Evolutionary conservation across 805 yeast genomes (phyloP).

Genomic region (Schwanniomyces pseudopolymorphus): DNA sequence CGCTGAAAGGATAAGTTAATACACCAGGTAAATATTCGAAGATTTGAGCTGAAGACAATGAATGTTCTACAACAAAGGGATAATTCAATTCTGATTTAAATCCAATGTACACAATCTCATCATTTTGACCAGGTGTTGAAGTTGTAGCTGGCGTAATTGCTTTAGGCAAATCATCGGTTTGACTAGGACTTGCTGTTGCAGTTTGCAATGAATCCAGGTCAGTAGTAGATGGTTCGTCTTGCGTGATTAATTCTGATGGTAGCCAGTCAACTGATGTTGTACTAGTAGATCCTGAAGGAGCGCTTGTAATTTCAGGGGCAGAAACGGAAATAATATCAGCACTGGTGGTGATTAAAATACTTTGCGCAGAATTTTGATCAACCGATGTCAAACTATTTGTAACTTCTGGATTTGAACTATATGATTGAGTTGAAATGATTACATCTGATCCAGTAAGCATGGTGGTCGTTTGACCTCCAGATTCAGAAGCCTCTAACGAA

Average conservation of each 20-base stretch:
- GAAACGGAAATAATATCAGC: background rate
- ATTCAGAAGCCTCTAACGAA: background rate
- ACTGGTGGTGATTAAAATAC: conserved; percentile 3
- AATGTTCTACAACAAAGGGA: conserved; percentile 72
- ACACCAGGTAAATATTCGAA: conserved; percentile 82
- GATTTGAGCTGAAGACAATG: conserved; percentile 79
- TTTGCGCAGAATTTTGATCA: background rate
- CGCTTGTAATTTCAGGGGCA: conserved; percentile 3
- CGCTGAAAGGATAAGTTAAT: conserved; percentile 59
- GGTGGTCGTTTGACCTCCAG: background rate
- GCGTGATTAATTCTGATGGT: conserved; percentile 25
- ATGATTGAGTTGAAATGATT: background rate
- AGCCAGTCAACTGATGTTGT: conserved; percentile 22
- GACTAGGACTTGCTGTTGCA: conserved; percentile 28
- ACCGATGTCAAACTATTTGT: background rate
- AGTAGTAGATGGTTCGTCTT: conserved; percentile 17
- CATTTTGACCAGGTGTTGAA: conserved; percentile 43
- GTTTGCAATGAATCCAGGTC: conserved; percentile 37
- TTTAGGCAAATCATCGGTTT: conserved; percentile 60
- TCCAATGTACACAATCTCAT: conserved; percentile 67
- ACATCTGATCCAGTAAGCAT: background rate
- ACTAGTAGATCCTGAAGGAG: conserved; percentile 1
- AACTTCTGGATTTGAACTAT: background rate
- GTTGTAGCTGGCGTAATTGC: conserved; percentile 72
- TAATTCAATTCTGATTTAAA: conserved; percentile 79